A percentile compares a stretch with the other conserved stretches of the same genome.
These are phyloP conservation scores for Pezicula radicicola DNA, from an alignment of 2,329 filamentous ascomycete species.

Conservation along the genomic window DNA sequence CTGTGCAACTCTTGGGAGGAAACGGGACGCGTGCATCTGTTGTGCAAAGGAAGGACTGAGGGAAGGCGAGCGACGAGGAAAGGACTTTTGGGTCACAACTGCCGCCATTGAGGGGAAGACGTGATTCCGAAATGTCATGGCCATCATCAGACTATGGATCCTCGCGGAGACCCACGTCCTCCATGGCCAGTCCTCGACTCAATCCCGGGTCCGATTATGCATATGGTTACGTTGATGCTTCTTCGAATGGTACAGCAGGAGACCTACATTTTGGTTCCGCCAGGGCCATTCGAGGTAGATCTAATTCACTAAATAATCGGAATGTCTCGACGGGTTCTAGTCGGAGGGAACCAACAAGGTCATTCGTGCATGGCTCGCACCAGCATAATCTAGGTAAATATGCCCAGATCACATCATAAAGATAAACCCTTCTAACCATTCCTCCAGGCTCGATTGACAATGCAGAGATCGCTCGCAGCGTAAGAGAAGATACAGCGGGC, in stretches of 20 bases:
- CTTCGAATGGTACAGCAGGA: conserved; percentile 10
- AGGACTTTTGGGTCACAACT: background rate
- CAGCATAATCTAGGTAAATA: conserved; percentile 55
- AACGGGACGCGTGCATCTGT: background rate
- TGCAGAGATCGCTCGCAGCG: conserved; percentile 70
- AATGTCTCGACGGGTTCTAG: conserved; percentile 13
- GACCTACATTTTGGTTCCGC: background rate
- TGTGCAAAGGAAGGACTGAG: background rate
- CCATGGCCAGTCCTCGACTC: conserved; percentile 19
- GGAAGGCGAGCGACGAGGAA: background rate
- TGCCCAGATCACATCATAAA: background rate
- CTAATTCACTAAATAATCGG: conserved; percentile 7
- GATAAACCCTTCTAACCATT: conserved; percentile 5
- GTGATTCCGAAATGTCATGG: background rate
- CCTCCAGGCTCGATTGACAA: conserved; percentile 57
- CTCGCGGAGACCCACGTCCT: conserved; percentile 13
- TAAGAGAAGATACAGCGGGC: conserved; percentile 85
- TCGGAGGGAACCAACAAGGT: conserved; percentile 66
- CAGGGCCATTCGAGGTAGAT: conserved; percentile 16
- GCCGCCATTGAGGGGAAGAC: background rate
- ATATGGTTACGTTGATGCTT: conserved; percentile 13
- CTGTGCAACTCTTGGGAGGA: background rate
- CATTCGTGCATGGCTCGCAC: conserved; percentile 66
- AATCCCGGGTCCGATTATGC: conserved; percentile 16
- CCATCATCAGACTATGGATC: conserved; percentile 16